Percentiles rank a stretch among this genome's conserved stretches.
Evolutionary conservation across 495 filamentous ascomycete species (phyloP).

Genomic region (Neurospora hispaniola): DNA sequence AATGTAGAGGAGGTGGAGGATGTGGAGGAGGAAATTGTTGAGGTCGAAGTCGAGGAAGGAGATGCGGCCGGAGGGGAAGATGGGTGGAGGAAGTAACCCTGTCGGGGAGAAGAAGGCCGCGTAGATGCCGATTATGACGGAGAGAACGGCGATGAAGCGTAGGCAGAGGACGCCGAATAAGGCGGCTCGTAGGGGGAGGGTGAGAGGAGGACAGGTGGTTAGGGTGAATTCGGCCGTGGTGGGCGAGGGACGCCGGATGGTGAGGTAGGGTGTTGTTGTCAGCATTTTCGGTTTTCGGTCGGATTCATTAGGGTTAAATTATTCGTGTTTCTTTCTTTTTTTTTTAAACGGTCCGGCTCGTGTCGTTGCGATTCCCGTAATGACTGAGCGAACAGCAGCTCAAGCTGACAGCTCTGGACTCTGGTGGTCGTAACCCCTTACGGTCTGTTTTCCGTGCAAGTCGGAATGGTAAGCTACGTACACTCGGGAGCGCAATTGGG

Average conservation of each 20-base stretch:
- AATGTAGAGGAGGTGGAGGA: conserved; percentile 22
- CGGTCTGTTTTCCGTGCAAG: not conserved
- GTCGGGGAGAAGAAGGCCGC: conserved; percentile 9
- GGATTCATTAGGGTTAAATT: too few species aligned
- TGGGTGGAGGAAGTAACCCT: not conserved
- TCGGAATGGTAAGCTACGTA: not conserved
- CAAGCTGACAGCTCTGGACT: not conserved
- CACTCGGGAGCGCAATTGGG: not conserved
- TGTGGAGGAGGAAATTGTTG: conserved; percentile 19
- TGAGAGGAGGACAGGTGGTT: conserved; percentile 55
- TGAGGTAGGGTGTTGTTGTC: conserved; percentile 44
- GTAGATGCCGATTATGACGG: conserved; percentile 28
- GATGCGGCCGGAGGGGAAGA: not conserved
- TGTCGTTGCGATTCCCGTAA: not conserved
- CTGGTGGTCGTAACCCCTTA: not conserved
- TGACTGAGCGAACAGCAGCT: not conserved
- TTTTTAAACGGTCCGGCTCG: too few species aligned
- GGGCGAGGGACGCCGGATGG: conserved; percentile 63
- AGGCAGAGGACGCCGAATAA: conserved; percentile 40
- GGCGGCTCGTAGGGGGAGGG: conserved; percentile 45
- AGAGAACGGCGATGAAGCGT: conserved; percentile 26
- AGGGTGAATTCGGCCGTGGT: conserved; percentile 82
- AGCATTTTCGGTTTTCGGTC: conserved; percentile 30
- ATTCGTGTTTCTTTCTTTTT: too few species aligned
- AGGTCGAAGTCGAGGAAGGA: conserved; percentile 3